Evolutionary conservation across 169 alveolate species (phyloP), one percentile per base, ranked within the genome.

Genomic region (Plasmodium cynomolgi): DNA sequence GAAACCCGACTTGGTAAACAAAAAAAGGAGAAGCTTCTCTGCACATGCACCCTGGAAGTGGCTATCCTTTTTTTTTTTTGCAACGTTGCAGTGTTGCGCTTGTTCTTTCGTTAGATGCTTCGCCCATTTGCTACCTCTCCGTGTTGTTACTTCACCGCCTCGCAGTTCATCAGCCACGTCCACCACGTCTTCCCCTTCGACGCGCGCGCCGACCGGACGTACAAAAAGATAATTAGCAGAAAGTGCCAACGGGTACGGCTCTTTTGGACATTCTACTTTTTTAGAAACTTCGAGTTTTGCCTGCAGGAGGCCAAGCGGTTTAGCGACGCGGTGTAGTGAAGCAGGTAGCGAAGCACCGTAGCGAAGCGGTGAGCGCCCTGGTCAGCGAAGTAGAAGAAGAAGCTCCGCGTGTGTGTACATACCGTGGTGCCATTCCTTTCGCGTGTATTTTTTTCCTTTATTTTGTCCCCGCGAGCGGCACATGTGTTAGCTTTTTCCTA

Each of bases 211-310:
- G 93, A 86, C 29, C 44, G 34, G 31, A 62, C 0, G 15, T 75
- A 77, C 93, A 86, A 79, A 73, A 75, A 79, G 81, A 56, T 86
- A 79, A 75, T 86, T 77, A 15, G 71, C 39, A 77, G 72, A 86
- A 50, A 79, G 23, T 37, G 44, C 20, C 79, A 20, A 62, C 29
- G 73, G 29, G 26, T 86, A 77, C 79, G 81, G 71, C 58, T 86
- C 20, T 86, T 86, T 62, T 86, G 93, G 93, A 7, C 81, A 29
- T 86, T 86, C 81, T 77, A 62, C 47, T 86, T 86, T 77, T 86
- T 86, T 23, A 86, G 81, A 17, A 79, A 58, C 75, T 23, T 86
- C 33, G 93, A 86, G 47, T 86, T 37, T 17, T 86, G 93, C 44
- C 81, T 86, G 50, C 20, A 85, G 29, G 82, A 62, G 71, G 74